A percentile compares a stretch with the other conserved stretches of the same genome.
Evolutionary conservation across 2,329 filamentous ascomycete genomes (phyloP).

Genomic region (Ambrosiella beaveri): DNA sequence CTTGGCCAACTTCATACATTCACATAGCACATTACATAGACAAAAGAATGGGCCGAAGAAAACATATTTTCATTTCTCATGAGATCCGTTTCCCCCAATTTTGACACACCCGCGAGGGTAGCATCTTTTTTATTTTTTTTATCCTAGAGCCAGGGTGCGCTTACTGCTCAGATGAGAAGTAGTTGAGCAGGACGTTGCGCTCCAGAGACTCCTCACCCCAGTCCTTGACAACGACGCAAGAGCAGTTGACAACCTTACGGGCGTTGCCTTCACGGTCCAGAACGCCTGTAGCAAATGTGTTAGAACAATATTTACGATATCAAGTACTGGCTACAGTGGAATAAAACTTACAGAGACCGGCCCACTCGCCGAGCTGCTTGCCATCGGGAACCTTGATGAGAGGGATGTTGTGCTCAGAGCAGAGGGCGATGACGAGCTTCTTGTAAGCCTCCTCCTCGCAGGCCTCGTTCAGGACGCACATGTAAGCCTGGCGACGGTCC

Average conservation of each 20-base stretch:
- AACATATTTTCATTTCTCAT: slow-evolving; percentile 9
- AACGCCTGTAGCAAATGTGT: slow-evolving; percentile 46
- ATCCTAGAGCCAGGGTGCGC: slow-evolving; percentile 17
- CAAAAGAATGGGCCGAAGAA: slow-evolving; percentile 9
- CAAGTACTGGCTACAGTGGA: not conserved
- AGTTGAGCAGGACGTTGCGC: slow-evolving; percentile 97
- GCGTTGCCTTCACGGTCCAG: slow-evolving; percentile 98
- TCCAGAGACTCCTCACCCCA: slow-evolving; percentile 99
- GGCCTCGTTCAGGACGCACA: slow-evolving; percentile 99
- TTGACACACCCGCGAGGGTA: slow-evolving; percentile 14
- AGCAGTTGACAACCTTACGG: slow-evolving; percentile 99
- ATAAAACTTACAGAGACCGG: slow-evolving; percentile 76
- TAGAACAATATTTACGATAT: slow-evolving; percentile 16
- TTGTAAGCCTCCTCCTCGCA: slow-evolving; percentile 99
- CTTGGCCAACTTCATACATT: too few relatives aligned
- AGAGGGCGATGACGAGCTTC: slow-evolving; percentile 98
- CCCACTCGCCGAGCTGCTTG: slow-evolving; percentile 99
- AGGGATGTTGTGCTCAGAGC: slow-evolving; percentile 99
- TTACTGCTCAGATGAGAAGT: slow-evolving; percentile 91
- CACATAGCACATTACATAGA: not conserved
- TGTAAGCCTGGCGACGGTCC: slow-evolving; percentile 96
- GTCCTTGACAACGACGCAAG: slow-evolving; percentile 98
- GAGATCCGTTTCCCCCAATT: slow-evolving; percentile 13
- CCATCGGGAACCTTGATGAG: slow-evolving; percentile 99
- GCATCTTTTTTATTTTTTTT: slow-evolving; percentile 23